A percentile compares a stretch with the other conserved stretches of the same genome.
Conservation (phyloP, 139 green algal genomes). For the Limnomonas spitsbergensis region DNA sequence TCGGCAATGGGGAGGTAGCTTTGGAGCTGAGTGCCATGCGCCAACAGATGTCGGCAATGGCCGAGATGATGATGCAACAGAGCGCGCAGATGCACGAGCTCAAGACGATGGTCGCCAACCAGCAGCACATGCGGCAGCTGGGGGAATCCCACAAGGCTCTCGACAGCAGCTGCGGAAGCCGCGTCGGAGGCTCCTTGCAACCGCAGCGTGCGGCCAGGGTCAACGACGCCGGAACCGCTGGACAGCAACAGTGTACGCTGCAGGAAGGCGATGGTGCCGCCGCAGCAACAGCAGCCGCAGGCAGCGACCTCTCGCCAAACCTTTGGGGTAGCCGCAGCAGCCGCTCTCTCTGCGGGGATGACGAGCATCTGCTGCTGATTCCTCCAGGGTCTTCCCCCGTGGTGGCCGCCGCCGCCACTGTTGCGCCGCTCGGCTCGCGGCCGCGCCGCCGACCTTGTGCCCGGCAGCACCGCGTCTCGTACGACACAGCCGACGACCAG, state of each 20-base stretch:
- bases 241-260: too few relatives aligned
- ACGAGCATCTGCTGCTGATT: background rate
- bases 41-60: background rate
- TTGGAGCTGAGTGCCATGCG: too few relatives aligned
- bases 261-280: too few relatives aligned
- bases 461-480: background rate
- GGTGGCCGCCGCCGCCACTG: background rate
- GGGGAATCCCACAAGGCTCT: too few relatives aligned
- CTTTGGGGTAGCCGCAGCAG: too few relatives aligned
- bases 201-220: too few relatives aligned
- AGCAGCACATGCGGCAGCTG: background rate
- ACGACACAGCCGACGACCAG: background rate
- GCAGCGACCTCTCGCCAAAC: too few relatives aligned
- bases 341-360: too few relatives aligned
- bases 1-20: background rate
- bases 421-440: background rate
- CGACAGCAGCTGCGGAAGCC: too few relatives aligned
- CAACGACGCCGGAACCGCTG: too few relatives aligned
- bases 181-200: too few relatives aligned
- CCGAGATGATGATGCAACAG: background rate
- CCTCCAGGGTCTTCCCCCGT: background rate
- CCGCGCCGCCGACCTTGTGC: background rate
- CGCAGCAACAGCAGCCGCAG: too few relatives aligned
- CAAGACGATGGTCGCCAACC: background rate
- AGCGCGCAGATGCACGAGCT: background rate